A percentile compares a stretch with the other conserved stretches of the same genome.
phyloP scores from a whole-genome alignment of 768 basidiomycete species.

The Russula sp. region DNA sequence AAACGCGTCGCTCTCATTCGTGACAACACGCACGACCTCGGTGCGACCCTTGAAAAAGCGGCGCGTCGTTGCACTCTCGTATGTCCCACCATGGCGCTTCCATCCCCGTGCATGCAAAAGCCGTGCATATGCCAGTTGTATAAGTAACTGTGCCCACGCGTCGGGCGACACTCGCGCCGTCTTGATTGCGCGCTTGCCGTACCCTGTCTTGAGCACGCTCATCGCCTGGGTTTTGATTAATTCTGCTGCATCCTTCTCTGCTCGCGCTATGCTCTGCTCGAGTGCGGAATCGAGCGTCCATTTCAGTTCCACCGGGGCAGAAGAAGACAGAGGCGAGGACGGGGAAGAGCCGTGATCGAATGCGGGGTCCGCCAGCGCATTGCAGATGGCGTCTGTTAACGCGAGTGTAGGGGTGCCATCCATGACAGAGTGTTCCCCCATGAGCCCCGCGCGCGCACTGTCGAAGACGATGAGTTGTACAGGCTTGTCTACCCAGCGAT shows the following conservation, averaged over 20 bases:
- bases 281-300: slow-evolving; percentile 57
- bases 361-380: slow-evolving; percentile 51
- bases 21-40: slow-evolving; percentile 88
- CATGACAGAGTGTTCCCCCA: slow-evolving; percentile 94
- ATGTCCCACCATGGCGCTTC: slow-evolving; percentile 72
- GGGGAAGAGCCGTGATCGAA: slow-evolving; percentile 58
- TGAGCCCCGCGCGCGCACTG: slow-evolving; percentile 75
- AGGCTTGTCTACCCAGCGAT: slow-evolving; percentile 90
- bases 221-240: slow-evolving; percentile 65
- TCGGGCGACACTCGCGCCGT: slow-evolving; percentile 87
- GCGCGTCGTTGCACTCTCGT: slow-evolving; percentile 91
- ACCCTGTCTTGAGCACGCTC: slow-evolving; percentile 60
- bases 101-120: slow-evolving; percentile 41
- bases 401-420: slow-evolving; percentile 82
- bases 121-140: slow-evolving; percentile 85
- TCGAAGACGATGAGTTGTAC: slow-evolving; percentile 82
- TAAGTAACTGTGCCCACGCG: slow-evolving; percentile 89
- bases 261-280: slow-evolving; percentile 50
- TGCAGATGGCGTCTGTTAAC: slow-evolving; percentile 66
- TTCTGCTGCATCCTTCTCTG: slow-evolving; percentile 53
- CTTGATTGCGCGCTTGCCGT: slow-evolving; percentile 88
- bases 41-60: slow-evolving; percentile 87
- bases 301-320: slow-evolving; percentile 53
- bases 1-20: slow-evolving; percentile 72
- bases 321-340: slow-evolving; percentile 30